Base-by-base conservation (phyloP, 768 basidiomycete species). In the Wakefieldia striispora region DNA sequence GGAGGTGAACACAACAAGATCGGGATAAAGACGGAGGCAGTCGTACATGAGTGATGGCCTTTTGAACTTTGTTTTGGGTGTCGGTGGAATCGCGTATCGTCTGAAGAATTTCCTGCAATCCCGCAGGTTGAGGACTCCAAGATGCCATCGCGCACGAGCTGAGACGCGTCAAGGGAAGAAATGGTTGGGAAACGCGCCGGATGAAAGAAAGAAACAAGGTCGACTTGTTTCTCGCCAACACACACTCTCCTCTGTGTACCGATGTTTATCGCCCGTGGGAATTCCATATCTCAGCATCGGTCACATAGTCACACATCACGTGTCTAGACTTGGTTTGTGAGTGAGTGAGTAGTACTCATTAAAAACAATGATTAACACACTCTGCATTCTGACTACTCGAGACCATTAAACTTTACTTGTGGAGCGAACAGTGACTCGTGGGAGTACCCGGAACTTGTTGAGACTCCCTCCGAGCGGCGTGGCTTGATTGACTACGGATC, bases 31-130 rank as follows among this genome's bases (percentile, higher is more conserved):
- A 51, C 57, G 55, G 55, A 55, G 56, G 23, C 53, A 37, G 40
- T 43, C 75, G 60, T 69, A 93, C 94, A 75, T 86, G 82, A 47
- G 92, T 92, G 66, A 95, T 94, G 56, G 73, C 76, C 43, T 80
- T 79, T 71, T 97, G 94, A 43, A 76, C 72, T 21, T 84, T 79
- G 59, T 81, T 77, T 62, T 86, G 79, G 51, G 81, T 84, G 72
- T 87, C 83, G 33, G 91, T 93, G 10, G 95, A 95, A 62, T 94
- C 87, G 71, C 86, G 88, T 70, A 98, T 87, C 24, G 93, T 94
- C 64, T 83, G 79, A 35, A 97, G 75, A 69, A 98, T 91, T 79
- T 97, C 92, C 70, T 90, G 84, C 69, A 98, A 79, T 65, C 88
- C 93, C 50, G 80, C 80, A 64, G 83, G 84, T 61, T 91, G 83